A percentile compares a stretch with the other conserved stretches of the same genome.
phyloP scores from a whole-genome alignment of 805 yeast species.

The Candida peoriensis region DNA sequence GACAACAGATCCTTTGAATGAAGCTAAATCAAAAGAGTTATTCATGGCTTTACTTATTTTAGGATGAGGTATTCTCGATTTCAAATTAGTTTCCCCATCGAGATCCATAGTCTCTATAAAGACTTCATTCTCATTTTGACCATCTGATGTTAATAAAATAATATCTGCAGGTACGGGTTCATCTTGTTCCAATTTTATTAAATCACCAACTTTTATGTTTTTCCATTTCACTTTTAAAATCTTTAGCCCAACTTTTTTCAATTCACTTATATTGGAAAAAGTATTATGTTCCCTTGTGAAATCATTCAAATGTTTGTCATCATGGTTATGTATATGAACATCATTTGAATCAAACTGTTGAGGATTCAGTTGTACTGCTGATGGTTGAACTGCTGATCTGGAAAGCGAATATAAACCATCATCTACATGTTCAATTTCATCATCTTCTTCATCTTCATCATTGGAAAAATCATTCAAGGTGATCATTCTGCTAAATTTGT shows the following conservation, averaged over 20 bases:
- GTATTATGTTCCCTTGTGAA: slow-evolving; percentile 17
- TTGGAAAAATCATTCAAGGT: slow-evolving; percentile 18
- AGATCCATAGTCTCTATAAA: slow-evolving; percentile 94
- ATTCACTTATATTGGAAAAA: slow-evolving; percentile 25
- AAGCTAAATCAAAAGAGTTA: slow-evolving; percentile 45
- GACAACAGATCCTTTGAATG: slow-evolving; percentile 48
- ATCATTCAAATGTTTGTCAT: slow-evolving; percentile 3
- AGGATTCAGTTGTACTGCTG: slow-evolving; percentile 13
- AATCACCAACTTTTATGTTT: slow-evolving; percentile 80
- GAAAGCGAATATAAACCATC: slow-evolving; percentile 7
- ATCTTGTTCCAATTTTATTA: slow-evolving; percentile 64
- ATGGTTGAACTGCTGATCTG: slow-evolving; percentile 9
- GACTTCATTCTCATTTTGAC: slow-evolving; percentile 50
- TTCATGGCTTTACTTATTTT: slow-evolving; percentile 51
- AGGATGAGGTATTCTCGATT: slow-evolving; percentile 63
- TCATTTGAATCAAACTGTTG: slow-evolving; percentile 1
- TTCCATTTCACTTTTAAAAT: slow-evolving; percentile 52
- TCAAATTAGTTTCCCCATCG: slow-evolving; percentile 95
- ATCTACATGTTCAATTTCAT: slow-evolving; percentile 1
- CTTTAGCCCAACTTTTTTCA: slow-evolving; percentile 17
- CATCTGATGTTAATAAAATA: slow-evolving; percentile 61
- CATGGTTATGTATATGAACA: background rate
- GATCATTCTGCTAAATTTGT: slow-evolving; percentile 41
- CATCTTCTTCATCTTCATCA: slow-evolving; percentile 1
- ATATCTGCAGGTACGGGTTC: slow-evolving; percentile 97